Conservation (phyloP, 1,284 basidiomycete genomes). For the Fistulinella cinereoalba region DNA sequence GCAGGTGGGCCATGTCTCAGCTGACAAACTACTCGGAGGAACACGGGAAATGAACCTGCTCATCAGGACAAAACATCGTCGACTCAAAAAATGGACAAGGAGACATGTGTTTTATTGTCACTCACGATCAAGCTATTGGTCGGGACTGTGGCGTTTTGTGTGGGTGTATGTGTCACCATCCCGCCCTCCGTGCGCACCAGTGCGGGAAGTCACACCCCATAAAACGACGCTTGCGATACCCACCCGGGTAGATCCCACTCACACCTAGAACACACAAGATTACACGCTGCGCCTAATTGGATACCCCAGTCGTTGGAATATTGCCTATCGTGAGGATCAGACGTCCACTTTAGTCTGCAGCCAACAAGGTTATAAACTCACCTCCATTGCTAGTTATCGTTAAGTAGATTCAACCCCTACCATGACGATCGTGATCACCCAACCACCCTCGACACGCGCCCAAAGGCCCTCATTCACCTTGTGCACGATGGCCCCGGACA, state of each 20-base stretch:
- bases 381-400: conserved; percentile 2
- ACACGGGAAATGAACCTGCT: conserved; percentile 7
- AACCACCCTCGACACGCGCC: conserved; percentile 1
- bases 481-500: conserved; percentile 1
- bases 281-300: conserved; percentile 5
- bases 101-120: conserved; percentile 3
- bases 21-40: conserved; percentile 5
- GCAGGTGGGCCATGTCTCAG: not conserved
- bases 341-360: not conserved
- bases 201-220: conserved; percentile 5
- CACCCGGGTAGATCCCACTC: conserved; percentile 1
- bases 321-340: conserved; percentile 4
- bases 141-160: not conserved
- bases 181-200: conserved; percentile 16
- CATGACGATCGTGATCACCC: conserved; percentile 18
- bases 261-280: conserved; percentile 1
- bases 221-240: conserved; percentile 4
- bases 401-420: not conserved
- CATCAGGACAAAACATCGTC: conserved; percentile 3
- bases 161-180: conserved; percentile 5
- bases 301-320: conserved; percentile 3
- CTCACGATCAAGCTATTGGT: conserved; percentile 5
- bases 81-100: conserved; percentile 1
- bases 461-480: conserved; percentile 4
- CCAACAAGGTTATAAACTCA: conserved; percentile 11